These are phyloP conservation scores for Nakaseomyces sp. DNA, from an alignment of 1,139 yeast species.

Conservation along the genomic window DNA sequence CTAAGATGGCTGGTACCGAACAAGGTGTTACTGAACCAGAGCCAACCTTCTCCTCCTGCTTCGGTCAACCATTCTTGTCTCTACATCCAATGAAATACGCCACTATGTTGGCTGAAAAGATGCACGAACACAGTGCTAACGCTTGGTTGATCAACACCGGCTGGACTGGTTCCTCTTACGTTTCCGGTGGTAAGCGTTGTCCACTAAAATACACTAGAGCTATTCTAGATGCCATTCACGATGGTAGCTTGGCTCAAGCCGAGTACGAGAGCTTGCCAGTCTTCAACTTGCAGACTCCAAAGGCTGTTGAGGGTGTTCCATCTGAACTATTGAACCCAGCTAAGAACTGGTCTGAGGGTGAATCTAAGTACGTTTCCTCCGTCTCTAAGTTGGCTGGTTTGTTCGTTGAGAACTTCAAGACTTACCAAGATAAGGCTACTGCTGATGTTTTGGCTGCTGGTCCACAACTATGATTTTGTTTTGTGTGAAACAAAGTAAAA, in stretches of 20 bases:
- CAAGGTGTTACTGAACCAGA: conserved; percentile 98
- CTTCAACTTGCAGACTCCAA: conserved; percentile 85
- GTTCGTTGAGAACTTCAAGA: conserved; percentile 80
- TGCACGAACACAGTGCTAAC: conserved; percentile 75
- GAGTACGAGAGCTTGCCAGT: conserved; percentile 79
- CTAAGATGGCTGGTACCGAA: conserved; percentile 99
- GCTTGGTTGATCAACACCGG: conserved; percentile 99
- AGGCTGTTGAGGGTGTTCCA: conserved; percentile 74
- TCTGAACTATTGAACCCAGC: conserved; percentile 79
- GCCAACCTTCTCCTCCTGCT: conserved; percentile 97
- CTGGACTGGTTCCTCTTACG: conserved; percentile 93
- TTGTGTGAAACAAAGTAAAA: too few species aligned
- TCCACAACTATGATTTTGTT: conserved; percentile 40
- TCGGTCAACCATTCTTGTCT: conserved; percentile 98
- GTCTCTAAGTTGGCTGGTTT: conserved; percentile 65
- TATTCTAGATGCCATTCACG: conserved; percentile 87
- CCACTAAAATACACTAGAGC: conserved; percentile 97
- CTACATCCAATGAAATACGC: conserved; percentile 98
- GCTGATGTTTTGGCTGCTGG: conserved; percentile 89
- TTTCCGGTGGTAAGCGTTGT: conserved; percentile 94
- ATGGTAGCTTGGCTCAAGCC: conserved; percentile 74
- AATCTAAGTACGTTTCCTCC: conserved; percentile 57
- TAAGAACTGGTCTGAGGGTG: conserved; percentile 71
- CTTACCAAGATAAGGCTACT: conserved; percentile 77
- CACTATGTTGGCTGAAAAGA: conserved; percentile 90